Conservation (phyloP, 495 filamentous ascomycete genomes). For the Trichoderma orchidacearum region DNA sequence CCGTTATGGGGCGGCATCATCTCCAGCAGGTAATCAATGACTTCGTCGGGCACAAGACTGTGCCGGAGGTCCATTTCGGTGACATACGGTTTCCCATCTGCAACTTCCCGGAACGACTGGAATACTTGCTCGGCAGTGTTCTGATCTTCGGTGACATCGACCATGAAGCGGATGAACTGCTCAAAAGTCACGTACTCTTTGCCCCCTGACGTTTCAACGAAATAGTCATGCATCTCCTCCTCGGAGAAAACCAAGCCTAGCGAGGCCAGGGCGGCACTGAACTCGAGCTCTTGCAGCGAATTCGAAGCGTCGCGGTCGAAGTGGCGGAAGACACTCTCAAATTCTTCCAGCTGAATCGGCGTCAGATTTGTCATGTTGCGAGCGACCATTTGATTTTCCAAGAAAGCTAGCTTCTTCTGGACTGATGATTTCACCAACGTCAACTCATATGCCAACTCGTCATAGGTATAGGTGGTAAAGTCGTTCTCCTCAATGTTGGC, state of each 20-base stretch:
- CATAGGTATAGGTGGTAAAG: conserved; percentile 94
- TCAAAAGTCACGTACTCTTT: conserved; percentile 79
- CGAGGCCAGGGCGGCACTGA: conserved; percentile 85
- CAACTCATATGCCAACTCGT: conserved; percentile 89
- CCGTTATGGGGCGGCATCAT: conserved; percentile 74
- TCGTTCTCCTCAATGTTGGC: conserved; percentile 99
- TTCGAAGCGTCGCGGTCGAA: conserved; percentile 92
- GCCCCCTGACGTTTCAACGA: conserved; percentile 62
- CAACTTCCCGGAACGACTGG: conserved; percentile 91
- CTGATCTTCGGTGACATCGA: conserved; percentile 94
- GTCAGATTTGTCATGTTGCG: conserved; percentile 98
- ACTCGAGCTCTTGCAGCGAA: conserved; percentile 84
- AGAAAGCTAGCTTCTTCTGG: conserved; percentile 85
- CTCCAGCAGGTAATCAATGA: conserved; percentile 80
- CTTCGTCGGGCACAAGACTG: conserved; percentile 84
- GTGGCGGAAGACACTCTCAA: conserved; percentile 93
- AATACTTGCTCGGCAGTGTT: conserved; percentile 97
- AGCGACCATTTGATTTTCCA: conserved; percentile 93
- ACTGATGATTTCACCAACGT: conserved; percentile 82
- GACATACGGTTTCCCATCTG: conserved; percentile 96
- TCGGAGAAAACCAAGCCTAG: conserved; percentile 90
- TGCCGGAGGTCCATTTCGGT: conserved; percentile 94
- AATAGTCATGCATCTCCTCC: conserved; percentile 90
- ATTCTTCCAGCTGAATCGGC: conserved; percentile 94
- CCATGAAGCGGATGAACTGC: conserved; percentile 99